Base-by-base conservation (phyloP, 345 rosid genomes). In the Adansonia digitata region DNA sequence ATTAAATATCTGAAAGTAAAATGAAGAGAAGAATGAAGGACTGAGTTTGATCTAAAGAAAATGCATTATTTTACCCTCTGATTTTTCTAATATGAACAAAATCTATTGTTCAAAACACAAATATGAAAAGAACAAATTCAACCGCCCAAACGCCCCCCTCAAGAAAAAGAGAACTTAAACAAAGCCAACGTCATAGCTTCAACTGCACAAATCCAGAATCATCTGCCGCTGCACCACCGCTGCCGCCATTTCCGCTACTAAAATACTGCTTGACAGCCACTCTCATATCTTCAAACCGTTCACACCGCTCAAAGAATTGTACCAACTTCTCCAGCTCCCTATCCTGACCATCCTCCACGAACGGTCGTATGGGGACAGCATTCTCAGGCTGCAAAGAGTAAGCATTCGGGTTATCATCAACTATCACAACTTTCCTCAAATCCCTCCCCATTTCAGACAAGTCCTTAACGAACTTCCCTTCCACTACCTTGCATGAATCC, bases 321-420 rank as follows among this genome's bases (percentile, higher is more conserved):
- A 69, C 77, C 69, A 94, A 62, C 76, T 85, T 88, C 78, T 75
- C 61, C 64, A 94, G 79, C 85, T 92, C 94, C 7, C 14, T 26
- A 60, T 92, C 97, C 0, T 18, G 35, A 24, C 71, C 70, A 84
- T 94, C 94, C 56, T 87, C 92, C 2, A 63, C 53, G 57, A 91
- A 92, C 4, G 95, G 91, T 69, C 68, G 80, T n/a, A 91, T 81
- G 8, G 97, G 97, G 61, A 94, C 82, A 0, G 97, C 97, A 29
- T 91, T 94, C 59, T 88, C 91, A 2, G 97, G 97, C 72, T 94
- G 98, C 63, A 84, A 81, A 61, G 74, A 71, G 73, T 91, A 94
- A 5, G 92, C 83, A 48, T 90, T 86, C 0, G 97, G 98, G 69
- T 94, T 94, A 17, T 94, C 98, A 12, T 94, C 98, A 17, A 94